Percentiles rank a stretch among this genome's conserved stretches.
These are phyloP conservation scores for Solioccasus polychromus DNA, from an alignment of 768 basidiomycete genomes.

Conservation along the genomic window DNA sequence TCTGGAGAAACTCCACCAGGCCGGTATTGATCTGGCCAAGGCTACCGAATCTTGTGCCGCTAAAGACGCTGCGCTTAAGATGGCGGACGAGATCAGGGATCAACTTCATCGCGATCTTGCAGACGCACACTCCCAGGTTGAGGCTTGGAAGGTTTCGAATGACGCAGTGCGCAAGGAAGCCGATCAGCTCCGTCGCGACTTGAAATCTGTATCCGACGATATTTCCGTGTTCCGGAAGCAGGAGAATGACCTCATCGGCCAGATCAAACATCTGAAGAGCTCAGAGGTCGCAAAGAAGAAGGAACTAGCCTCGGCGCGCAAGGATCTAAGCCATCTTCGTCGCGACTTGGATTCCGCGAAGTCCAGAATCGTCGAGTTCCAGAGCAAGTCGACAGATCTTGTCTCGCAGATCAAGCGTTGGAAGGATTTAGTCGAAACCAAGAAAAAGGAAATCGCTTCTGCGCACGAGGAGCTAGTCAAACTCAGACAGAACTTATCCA, in stretches of 20 bases:
- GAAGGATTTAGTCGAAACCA: too few relatives aligned
- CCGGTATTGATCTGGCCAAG: too few relatives aligned
- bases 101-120: too few relatives aligned
- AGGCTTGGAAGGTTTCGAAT: too few relatives aligned
- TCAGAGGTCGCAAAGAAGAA: neutral
- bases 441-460: too few relatives aligned
- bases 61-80: too few relatives aligned
- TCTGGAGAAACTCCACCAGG: neutral
- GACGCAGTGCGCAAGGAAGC: neutral
- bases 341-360: neutral
- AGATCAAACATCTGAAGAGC: neutral
- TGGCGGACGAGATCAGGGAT: too few relatives aligned
- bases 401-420: too few relatives aligned
- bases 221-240: neutral
- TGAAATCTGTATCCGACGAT: neutral
- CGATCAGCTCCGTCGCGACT: conserved; percentile 2
- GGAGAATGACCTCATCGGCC: neutral
- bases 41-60: too few relatives aligned
- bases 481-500: too few relatives aligned
- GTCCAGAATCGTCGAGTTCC: neutral
- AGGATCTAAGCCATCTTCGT: neutral
- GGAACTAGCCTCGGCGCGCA: neutral
- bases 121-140: neutral
- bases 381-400: too few relatives aligned
- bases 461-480: too few relatives aligned